Percentiles rank a stretch among this genome's conserved stretches.
Conservation (phyloP, 2,329 filamentous ascomycete species). For the Periconia macrospinosa region DNA sequence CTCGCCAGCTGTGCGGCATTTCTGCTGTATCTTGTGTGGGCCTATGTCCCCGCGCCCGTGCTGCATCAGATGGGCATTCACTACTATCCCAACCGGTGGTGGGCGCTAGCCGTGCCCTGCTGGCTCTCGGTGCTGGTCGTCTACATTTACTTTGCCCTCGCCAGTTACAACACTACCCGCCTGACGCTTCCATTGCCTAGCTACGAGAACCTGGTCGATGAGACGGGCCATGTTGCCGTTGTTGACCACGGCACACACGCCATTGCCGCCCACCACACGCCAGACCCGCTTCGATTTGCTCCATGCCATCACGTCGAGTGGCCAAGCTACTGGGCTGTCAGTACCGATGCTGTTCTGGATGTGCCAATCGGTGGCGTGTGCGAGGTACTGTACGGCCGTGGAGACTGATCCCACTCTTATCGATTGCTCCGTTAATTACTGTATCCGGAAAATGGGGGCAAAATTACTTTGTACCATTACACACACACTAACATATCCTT, state of each 20-base stretch:
- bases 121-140: slow-evolving; percentile 86
- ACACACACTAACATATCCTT: not conserved
- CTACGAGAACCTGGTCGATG: slow-evolving; percentile 89
- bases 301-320: slow-evolving; percentile 62
- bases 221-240: slow-evolving; percentile 81
- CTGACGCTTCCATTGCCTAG: slow-evolving; percentile 78
- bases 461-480: not conserved
- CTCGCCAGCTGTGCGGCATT: slow-evolving; percentile 84
- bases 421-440: too few relatives aligned
- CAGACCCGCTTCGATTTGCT: slow-evolving; percentile 39
- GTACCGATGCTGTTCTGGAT: slow-evolving; percentile 97
- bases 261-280: slow-evolving; percentile 43
- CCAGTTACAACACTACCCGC: slow-evolving; percentile 86
- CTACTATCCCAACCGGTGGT: slow-evolving; percentile 98
- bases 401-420: not conserved
- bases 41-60: slow-evolving; percentile 88
- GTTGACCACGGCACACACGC: slow-evolving; percentile 70
- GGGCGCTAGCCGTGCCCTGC: slow-evolving; percentile 87
- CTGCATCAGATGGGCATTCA: slow-evolving; percentile 90
- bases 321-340: slow-evolving; percentile 83
- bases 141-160: slow-evolving; percentile 93
- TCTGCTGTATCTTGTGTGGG: slow-evolving; percentile 74
- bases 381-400: slow-evolving; percentile 83
- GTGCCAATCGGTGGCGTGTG: slow-evolving; percentile 93
- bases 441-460: too few relatives aligned